Evolutionary conservation across 2,329 filamentous ascomycete genomes (phyloP).

Genomic region (Mycogone perniciosa): DNA sequence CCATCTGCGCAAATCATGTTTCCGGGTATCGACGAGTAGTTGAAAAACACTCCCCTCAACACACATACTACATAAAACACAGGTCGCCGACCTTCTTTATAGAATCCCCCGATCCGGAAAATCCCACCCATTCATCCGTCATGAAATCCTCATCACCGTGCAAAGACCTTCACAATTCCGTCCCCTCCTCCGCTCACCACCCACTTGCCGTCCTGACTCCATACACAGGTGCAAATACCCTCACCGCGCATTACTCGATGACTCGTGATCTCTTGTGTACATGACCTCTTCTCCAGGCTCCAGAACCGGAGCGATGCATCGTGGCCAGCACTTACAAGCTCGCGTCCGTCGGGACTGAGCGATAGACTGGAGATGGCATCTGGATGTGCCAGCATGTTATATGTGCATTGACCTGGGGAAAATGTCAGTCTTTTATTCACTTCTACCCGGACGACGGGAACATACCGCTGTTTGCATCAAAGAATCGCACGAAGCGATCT

Average conservation of each 20-base stretch:
- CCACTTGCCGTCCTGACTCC: slow-evolving; percentile 92
- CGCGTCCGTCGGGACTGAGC: slow-evolving; percentile 84
- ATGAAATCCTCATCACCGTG: slow-evolving; percentile 29
- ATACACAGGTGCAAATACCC: slow-evolving; percentile 87
- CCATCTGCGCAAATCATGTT: slow-evolving; percentile 9
- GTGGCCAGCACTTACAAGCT: slow-evolving; percentile 92
- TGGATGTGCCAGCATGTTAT: slow-evolving; percentile 96
- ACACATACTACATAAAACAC: slow-evolving; percentile 15
- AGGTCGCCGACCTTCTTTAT: background rate
- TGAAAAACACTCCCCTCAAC: slow-evolving; percentile 16
- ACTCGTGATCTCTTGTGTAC: slow-evolving; percentile 89
- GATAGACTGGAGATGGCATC: slow-evolving; percentile 87
- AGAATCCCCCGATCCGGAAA: background rate
- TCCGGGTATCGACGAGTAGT: slow-evolving; percentile 31
- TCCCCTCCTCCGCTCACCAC: slow-evolving; percentile 93
- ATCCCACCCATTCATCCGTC: slow-evolving; percentile 6
- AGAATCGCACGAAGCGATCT: slow-evolving; percentile 93
- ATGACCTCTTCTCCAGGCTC: slow-evolving; percentile 91
- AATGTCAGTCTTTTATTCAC: background rate
- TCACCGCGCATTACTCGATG: slow-evolving; percentile 94
- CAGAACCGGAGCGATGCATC: slow-evolving; percentile 95
- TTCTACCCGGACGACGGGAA: slow-evolving; percentile 18
- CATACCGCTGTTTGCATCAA: slow-evolving; percentile 97
- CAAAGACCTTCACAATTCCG: slow-evolving; percentile 90
- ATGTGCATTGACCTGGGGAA: slow-evolving; percentile 88